phyloP scores from a whole-genome alignment of 768 basidiomycete genomes.

The Boletus fagicola region DNA sequence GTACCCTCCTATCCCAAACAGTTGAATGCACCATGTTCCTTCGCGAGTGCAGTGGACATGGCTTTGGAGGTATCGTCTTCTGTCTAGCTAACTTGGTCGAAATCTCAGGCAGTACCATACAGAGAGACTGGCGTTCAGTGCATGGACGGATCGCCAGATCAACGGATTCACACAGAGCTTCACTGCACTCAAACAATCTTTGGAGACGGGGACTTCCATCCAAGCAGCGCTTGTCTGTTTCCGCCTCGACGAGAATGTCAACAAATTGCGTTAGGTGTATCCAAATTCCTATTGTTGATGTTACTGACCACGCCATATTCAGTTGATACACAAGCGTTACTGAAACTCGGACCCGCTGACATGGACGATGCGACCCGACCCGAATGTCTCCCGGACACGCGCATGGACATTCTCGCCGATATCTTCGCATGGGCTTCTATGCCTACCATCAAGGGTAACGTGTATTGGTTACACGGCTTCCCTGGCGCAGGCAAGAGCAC shows the following conservation, averaged over 20 bases:
- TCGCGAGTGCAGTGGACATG: conserved; percentile 35
- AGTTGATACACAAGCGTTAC: conserved; percentile 24
- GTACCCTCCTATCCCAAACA: conserved; percentile 31
- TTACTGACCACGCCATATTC: background rate
- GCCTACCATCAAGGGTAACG: conserved; percentile 18
- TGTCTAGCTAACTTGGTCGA: background rate
- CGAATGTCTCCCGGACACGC: conserved; percentile 33
- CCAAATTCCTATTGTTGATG: background rate
- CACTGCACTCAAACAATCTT: conserved; percentile 24
- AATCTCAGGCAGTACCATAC: conserved; percentile 6
- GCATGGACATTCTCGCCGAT: conserved; percentile 28
- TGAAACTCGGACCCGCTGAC: conserved; percentile 28
- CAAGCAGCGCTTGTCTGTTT: conserved; percentile 29
- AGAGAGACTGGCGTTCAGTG: conserved; percentile 20
- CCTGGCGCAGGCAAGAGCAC: conserved; percentile 40
- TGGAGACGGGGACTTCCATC: conserved; percentile 25
- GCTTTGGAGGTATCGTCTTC: conserved; percentile 31
- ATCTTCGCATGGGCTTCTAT: conserved; percentile 26
- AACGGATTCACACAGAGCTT: conserved; percentile 23
- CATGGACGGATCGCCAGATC: conserved; percentile 24
- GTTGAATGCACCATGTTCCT: conserved; percentile 38
- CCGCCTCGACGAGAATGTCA: conserved; percentile 29
- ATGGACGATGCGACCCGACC: conserved; percentile 29
- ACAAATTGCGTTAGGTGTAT: conserved; percentile 22
- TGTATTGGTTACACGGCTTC: conserved; percentile 37